These are phyloP conservation scores for Termitomyces sp. DNA, from an alignment of 768 basidiomycete species.

Conservation along the genomic window DNA sequence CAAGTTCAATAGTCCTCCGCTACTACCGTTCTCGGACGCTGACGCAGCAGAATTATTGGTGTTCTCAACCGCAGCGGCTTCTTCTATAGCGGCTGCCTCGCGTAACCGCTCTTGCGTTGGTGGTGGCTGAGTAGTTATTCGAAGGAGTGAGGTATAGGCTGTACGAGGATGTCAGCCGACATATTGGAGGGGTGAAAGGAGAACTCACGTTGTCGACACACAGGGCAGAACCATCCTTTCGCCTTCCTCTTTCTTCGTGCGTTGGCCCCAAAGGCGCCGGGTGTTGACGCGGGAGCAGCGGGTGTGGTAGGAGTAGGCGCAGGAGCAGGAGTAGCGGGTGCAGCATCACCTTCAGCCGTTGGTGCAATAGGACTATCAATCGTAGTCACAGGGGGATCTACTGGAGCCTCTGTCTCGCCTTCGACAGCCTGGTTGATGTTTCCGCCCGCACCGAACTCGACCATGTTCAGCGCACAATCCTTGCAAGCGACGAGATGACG, in stretches of 20 bases:
- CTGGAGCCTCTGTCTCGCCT: conserved; percentile 24
- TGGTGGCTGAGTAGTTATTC: conserved; percentile 70
- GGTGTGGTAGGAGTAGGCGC: conserved; percentile 7
- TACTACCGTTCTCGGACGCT: not conserved
- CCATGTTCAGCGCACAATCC: conserved; percentile 95
- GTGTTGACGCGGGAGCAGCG: conserved; percentile 19
- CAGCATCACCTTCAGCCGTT: conserved; percentile 19
- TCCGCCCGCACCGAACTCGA: conserved; percentile 94
- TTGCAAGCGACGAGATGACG: conserved; percentile 93
- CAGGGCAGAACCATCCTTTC: conserved; percentile 97
- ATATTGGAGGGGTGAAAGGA: not conserved
- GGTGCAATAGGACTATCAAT: conserved; percentile 18
- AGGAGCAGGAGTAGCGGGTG: conserved; percentile 10
- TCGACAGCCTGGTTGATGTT: conserved; percentile 61
- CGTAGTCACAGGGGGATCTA: conserved; percentile 17
- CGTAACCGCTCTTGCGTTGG: conserved; percentile 4
- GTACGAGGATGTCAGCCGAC: conserved; percentile 4
- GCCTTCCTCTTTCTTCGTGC: conserved; percentile 83
- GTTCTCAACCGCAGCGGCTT: not conserved
- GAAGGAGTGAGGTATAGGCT: conserved; percentile 87
- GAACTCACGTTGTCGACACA: conserved; percentile 86
- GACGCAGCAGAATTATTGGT: not conserved
- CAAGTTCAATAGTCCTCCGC: conserved; percentile 11
- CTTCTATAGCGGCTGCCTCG: conserved; percentile 7
- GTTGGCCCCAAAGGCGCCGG: conserved; percentile 28